Conservation (phyloP, 1,284 basidiomycete species). For the Malassezia brasiliensis region DNA sequence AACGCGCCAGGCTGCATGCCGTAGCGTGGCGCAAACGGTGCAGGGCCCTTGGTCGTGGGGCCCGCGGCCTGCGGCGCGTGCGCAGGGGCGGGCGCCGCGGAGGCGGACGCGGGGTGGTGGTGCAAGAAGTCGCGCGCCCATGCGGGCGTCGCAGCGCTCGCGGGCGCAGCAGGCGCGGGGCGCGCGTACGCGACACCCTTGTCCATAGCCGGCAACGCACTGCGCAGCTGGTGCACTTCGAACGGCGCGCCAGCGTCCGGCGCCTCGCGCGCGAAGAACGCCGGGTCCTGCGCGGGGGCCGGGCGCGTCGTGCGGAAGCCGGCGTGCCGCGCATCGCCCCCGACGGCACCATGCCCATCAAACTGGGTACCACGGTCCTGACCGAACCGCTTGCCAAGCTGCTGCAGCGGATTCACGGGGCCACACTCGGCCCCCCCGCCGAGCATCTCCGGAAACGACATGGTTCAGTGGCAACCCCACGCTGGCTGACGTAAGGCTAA, state of each 20-base stretch:
- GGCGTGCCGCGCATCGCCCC: background rate
- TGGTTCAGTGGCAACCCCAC: constrained; percentile 7
- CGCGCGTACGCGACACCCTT: background rate
- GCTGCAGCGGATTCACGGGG: constrained; percentile 42
- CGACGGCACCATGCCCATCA: constrained; percentile 17
- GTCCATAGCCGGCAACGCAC: constrained; percentile 22
- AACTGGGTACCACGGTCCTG: constrained; percentile 38
- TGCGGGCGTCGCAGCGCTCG: constrained; percentile 15
- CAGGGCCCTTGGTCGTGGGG: background rate
- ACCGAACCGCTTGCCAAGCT: constrained; percentile 43
- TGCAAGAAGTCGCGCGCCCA: constrained; percentile 34
- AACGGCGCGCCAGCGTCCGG: constrained; percentile 19
- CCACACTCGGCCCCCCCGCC: constrained; percentile 43
- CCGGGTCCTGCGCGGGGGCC: constrained; percentile 16
- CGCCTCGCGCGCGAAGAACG: constrained; percentile 22
- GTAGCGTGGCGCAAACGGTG: background rate
- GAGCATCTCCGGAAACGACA: constrained; percentile 42
- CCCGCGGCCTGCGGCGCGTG: background rate
- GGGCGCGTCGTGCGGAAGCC: constrained; percentile 13
- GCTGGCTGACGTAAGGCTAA: background rate
- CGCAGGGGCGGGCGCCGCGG: background rate
- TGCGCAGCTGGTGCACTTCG: constrained; percentile 29
- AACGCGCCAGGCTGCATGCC: background rate
- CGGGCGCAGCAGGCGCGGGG: constrained; percentile 19
- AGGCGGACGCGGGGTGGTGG: constrained; percentile 8